Evolutionary conservation across 2,329 filamentous ascomycete species (phyloP).

Genomic region (Pseudocercospora vitis): DNA sequence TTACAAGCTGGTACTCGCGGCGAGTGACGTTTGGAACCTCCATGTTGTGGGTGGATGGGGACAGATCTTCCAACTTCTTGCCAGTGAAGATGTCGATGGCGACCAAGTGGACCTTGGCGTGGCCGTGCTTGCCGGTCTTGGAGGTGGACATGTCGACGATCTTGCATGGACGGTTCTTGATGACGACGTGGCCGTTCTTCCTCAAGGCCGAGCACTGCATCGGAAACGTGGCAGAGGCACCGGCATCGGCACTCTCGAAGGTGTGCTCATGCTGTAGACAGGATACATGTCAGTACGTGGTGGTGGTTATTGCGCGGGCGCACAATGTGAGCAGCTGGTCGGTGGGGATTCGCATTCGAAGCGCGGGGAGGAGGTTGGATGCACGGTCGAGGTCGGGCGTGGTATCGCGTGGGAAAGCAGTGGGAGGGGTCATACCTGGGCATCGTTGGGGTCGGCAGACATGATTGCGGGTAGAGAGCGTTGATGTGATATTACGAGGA

Average conservation of each 20-base stretch:
- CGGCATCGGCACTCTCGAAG: slow-evolving; percentile 95
- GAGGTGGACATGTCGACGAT: slow-evolving; percentile 99
- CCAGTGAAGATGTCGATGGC: slow-evolving; percentile 98
- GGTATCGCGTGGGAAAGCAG: slow-evolving; percentile 9
- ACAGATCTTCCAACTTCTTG: slow-evolving; percentile 99
- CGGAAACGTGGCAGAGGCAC: slow-evolving; percentile 89
- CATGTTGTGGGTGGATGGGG: slow-evolving; percentile 96
- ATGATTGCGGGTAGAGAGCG: slow-evolving; percentile 54
- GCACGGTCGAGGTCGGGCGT: slow-evolving; percentile 1
- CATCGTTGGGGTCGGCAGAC: slow-evolving; percentile 58
- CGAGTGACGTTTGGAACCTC: slow-evolving; percentile 93
- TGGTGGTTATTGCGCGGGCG: slow-evolving; percentile 12
- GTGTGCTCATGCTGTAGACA: slow-evolving; percentile 57
- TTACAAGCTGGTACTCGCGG: slow-evolving; percentile 90
- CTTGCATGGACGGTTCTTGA: slow-evolving; percentile 99
- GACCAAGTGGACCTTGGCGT: slow-evolving; percentile 99
- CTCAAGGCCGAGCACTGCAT: slow-evolving; percentile 99
- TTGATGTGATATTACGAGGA: slow-evolving; percentile 39
- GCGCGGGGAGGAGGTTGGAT: slow-evolving; percentile 5
- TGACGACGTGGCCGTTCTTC: slow-evolving; percentile 98
- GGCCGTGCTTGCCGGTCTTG: slow-evolving; percentile 99
- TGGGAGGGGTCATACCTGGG: slow-evolving; percentile 55
- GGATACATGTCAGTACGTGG: slow-evolving; percentile 20
- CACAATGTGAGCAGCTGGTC: slow-evolving; percentile 6
- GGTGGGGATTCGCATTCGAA: slow-evolving; percentile 1